A percentile compares a stretch with the other conserved stretches of the same genome.
phyloP scores from a whole-genome alignment of 768 basidiomycete genomes.

The Pulveroboletus sp. region DNA sequence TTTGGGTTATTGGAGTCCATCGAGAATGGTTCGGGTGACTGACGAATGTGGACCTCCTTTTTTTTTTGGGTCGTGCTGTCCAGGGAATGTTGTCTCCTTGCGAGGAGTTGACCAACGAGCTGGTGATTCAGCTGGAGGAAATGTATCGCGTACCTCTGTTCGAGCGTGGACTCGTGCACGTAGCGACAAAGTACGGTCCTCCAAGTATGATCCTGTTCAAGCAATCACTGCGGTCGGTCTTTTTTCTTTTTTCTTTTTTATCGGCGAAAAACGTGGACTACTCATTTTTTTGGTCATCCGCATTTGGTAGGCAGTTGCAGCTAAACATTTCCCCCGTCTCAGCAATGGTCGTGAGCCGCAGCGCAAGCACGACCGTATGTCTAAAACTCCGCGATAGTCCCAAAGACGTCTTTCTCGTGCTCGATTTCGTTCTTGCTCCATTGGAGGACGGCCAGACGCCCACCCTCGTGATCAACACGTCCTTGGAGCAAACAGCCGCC shows the following conservation, averaged over 20 bases:
- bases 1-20: neutral
- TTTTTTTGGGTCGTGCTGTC: neutral
- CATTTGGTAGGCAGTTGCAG: conserved; percentile 23
- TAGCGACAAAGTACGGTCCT: conserved; percentile 33
- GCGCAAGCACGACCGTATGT: conserved; percentile 54
- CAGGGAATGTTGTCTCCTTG: conserved; percentile 54
- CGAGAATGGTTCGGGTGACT: neutral
- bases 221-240: conserved; percentile 20
- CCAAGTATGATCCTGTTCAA: conserved; percentile 36
- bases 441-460: conserved; percentile 42
- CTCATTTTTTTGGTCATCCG: neutral
- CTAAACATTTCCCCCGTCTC: conserved; percentile 13
- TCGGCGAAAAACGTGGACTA: neutral
- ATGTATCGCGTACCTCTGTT: conserved; percentile 47
- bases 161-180: conserved; percentile 31
- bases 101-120: conserved; percentile 40
- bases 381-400: conserved; percentile 30
- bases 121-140: conserved; percentile 48
- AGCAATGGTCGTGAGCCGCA: conserved; percentile 53
- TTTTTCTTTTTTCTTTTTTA: neutral
- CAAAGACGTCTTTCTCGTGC: conserved; percentile 46
- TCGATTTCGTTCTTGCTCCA: conserved; percentile 53
- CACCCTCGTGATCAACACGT: conserved; percentile 48
- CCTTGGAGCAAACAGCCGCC: conserved; percentile 39
- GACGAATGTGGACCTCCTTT: neutral